Percentiles rank a stretch among this genome's conserved stretches.
These are phyloP conservation scores for Fragaria nilgerrensis DNA, from an alignment of 306 rosid genomes.

Conservation along the genomic window DNA sequence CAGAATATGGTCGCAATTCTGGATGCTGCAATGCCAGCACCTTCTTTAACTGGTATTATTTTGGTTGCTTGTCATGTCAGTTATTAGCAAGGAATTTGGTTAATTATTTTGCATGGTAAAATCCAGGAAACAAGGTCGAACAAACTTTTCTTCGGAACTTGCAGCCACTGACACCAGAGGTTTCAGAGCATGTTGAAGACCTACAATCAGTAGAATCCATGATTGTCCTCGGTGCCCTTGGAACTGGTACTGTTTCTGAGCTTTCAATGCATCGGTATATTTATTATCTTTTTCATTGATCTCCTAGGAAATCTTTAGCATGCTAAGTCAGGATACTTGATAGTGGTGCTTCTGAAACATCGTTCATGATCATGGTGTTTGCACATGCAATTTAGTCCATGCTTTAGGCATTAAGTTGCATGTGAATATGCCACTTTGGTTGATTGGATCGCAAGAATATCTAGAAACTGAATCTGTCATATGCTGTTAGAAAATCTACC, in stretches of 20 bases:
- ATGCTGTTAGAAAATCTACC: neutral
- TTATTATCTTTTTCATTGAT: neutral
- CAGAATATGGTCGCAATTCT: constrained; percentile 74
- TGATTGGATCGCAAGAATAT: neutral
- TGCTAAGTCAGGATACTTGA: neutral
- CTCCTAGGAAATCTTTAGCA: neutral
- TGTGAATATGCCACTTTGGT: constrained; percentile 4
- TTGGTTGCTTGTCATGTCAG: constrained; percentile 10
- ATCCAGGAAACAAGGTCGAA: constrained; percentile 46
- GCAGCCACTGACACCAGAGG: constrained; percentile 73
- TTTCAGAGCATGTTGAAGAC: constrained; percentile 56
- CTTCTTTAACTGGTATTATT: constrained; percentile 59
- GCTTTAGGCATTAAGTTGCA: constrained; percentile 5
- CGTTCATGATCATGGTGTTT: neutral
- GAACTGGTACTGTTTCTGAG: constrained; percentile 51
- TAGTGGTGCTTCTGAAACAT: neutral
- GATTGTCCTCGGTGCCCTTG: constrained; percentile 67
- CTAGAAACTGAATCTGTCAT: neutral
- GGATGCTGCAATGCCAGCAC: constrained; percentile 88
- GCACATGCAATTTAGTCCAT: neutral
- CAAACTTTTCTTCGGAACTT: constrained; percentile 48
- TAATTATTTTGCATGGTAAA: constrained; percentile 30
- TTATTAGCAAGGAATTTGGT: constrained; percentile 27
- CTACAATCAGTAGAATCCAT: constrained; percentile 55
- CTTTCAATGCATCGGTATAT: neutral